These are phyloP conservation scores for Aspergillus quadrilineatus DNA, from an alignment of 2,329 filamentous ascomycete genomes.

Conservation along the genomic window DNA sequence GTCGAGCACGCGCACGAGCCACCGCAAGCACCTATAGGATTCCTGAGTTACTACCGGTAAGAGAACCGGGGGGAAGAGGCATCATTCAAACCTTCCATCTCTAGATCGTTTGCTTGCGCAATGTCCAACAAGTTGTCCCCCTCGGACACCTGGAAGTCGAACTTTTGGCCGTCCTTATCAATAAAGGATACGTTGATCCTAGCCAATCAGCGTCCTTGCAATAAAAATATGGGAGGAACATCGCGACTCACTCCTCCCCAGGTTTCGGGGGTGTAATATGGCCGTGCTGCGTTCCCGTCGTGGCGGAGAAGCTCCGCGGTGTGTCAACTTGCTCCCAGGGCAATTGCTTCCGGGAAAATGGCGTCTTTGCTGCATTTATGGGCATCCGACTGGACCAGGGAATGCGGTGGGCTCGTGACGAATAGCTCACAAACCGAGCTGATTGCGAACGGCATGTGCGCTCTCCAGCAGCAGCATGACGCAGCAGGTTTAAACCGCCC, in stretches of 20 bases:
- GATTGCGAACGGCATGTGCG: conserved; percentile 28
- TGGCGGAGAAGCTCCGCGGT: conserved; percentile 64
- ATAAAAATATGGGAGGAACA: not conserved
- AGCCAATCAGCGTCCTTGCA: not conserved
- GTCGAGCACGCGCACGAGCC: conserved; percentile 92
- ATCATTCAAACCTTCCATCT: conserved; percentile 76
- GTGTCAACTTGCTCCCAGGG: conserved; percentile 28
- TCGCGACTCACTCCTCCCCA: conserved; percentile 77
- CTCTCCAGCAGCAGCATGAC: conserved; percentile 56
- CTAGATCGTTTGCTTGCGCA: conserved; percentile 88
- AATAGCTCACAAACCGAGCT: conserved; percentile 30
- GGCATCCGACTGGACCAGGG: conserved; percentile 16
- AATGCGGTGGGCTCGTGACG: conserved; percentile 22
- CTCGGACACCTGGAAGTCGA: conserved; percentile 75
- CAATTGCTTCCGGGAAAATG: conserved; percentile 11
- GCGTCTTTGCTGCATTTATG: conserved; percentile 14
- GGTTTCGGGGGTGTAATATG: conserved; percentile 81
- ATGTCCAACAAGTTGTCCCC: conserved; percentile 95
- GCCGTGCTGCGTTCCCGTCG: conserved; percentile 64
- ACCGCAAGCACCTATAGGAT: conserved; percentile 71
- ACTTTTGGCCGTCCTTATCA: conserved; percentile 78
- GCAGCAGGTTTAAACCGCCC: conserved; percentile 31
- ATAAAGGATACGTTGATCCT: conserved; percentile 89
- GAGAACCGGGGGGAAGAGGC: not conserved
- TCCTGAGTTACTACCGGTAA: not conserved